A percentile compares a stretch with the other conserved stretches of the same genome.
Evolutionary conservation across 768 basidiomycete genomes (phyloP).

Genomic region (Gloeostereum incarnatum): DNA sequence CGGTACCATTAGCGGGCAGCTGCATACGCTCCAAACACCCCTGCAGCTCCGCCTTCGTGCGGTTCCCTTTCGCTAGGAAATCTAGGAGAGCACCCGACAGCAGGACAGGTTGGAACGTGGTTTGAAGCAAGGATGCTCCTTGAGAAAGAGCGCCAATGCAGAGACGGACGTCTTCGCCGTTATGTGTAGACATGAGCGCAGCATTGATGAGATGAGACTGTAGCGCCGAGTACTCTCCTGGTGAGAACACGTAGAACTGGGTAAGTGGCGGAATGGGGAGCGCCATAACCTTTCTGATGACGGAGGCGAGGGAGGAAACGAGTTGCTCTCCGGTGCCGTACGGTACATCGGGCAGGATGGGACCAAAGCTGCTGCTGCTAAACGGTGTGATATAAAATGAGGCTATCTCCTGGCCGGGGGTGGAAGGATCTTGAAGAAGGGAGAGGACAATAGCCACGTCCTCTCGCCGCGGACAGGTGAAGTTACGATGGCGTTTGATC

Average conservation of each 20-base stretch:
- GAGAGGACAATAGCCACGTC: conserved; percentile 37
- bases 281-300: conserved; percentile 24
- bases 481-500: conserved; percentile 33
- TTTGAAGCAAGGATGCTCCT: conserved; percentile 37
- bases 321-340: conserved; percentile 20
- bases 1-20: conserved; percentile 24
- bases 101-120: conserved; percentile 36
- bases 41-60: conserved; percentile 26
- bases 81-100: conserved; percentile 33
- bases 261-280: conserved; percentile 16
- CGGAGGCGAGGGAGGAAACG: conserved; percentile 22
- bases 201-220: conserved; percentile 31
- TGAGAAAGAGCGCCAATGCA: conserved; percentile 43
- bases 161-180: conserved; percentile 24
- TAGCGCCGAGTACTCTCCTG: conserved; percentile 25
- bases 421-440: conserved; percentile 30
- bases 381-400: conserved; percentile 20
- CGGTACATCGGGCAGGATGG: conserved; percentile 11
- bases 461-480: conserved; percentile 32
- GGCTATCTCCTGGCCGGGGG: conserved; percentile 18
- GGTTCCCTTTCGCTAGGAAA: conserved; percentile 27
- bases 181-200: conserved; percentile 23
- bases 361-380: too few species aligned
- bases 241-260: conserved; percentile 41
- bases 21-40: conserved; percentile 30